These are phyloP conservation scores for Russula dissimulans DNA, from an alignment of 768 basidiomycete species.

Conservation along the genomic window DNA sequence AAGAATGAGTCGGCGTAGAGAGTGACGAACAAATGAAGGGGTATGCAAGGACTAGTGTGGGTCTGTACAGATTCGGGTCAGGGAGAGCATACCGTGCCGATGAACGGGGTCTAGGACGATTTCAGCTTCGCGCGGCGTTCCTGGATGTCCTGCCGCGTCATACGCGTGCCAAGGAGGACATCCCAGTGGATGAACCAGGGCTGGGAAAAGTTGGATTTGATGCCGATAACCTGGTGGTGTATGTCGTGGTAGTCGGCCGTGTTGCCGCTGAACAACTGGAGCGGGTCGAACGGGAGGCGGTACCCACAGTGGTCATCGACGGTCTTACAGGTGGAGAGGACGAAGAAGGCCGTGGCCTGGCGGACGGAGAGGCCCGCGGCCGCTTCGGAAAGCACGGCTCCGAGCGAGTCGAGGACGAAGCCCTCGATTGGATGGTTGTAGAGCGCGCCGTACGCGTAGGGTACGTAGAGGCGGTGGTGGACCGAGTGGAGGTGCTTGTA, in stretches of 20 bases:
- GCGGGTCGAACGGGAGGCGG: constrained; percentile 79
- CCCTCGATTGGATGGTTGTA: constrained; percentile 98
- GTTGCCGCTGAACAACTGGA: constrained; percentile 77
- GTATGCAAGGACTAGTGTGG: background rate
- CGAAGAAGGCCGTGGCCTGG: constrained; percentile 79
- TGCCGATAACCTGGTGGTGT: constrained; percentile 86
- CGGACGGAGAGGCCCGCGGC: constrained; percentile 62
- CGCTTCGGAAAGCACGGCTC: constrained; percentile 68
- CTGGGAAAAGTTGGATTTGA: constrained; percentile 93
- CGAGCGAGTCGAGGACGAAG: constrained; percentile 77
- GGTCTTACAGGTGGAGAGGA: constrained; percentile 79
- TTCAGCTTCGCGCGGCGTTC: constrained; percentile 27
- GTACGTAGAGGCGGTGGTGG: constrained; percentile 94
- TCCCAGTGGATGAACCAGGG: constrained; percentile 98
- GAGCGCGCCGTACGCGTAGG: constrained; percentile 92
- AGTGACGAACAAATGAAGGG: too few species aligned
- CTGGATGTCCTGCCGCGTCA: constrained; percentile 64
- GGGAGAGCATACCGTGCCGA: background rate
- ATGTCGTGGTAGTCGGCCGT: constrained; percentile 98
- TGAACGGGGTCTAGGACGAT: background rate
- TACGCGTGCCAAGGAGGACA: constrained; percentile 67
- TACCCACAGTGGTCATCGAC: constrained; percentile 97
- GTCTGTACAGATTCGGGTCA: background rate
- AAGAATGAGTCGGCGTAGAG: too few species aligned
- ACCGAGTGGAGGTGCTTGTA: constrained; percentile 89